Conservation (phyloP, 1,284 basidiomycete genomes). For the Malassezia globosa region DNA sequence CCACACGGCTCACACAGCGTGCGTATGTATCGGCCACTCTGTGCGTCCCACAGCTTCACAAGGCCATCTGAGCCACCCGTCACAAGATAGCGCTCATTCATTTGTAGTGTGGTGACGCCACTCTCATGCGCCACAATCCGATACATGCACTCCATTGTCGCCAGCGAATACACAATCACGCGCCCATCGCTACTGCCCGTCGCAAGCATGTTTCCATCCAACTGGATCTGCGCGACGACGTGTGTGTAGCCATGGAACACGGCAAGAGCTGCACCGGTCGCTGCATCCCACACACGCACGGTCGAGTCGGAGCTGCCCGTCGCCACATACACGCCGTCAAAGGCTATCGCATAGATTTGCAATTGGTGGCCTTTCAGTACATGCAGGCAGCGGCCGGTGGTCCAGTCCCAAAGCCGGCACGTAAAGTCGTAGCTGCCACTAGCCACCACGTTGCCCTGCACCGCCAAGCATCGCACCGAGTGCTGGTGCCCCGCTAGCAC, state of each 20-base stretch:
- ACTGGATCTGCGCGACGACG: conserved; percentile 83
- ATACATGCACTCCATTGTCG: conserved; percentile 52
- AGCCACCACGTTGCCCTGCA: conserved; percentile 66
- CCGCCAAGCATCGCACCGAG: conserved; percentile 78
- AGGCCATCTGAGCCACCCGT: conserved; percentile 77
- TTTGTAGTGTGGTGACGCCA: conserved; percentile 77
- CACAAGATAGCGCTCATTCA: conserved; percentile 55
- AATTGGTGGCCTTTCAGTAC: conserved; percentile 78
- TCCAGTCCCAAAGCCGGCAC: conserved; percentile 43
- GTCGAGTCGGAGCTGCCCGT: conserved; percentile 62
- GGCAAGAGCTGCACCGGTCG: conserved; percentile 69
- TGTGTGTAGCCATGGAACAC: conserved; percentile 85
- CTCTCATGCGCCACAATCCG: conserved; percentile 61
- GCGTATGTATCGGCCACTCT: conserved; percentile 36
- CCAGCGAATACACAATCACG: conserved; percentile 75
- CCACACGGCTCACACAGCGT: conserved; percentile 51
- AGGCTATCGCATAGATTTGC: conserved; percentile 86
- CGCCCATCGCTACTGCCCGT: conserved; percentile 89
- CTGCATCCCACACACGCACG: conserved; percentile 41
- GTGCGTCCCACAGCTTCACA: conserved; percentile 65
- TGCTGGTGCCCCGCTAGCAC: conserved; percentile 67
- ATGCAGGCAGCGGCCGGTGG: conserved; percentile 59
- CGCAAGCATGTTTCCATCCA: conserved; percentile 61
- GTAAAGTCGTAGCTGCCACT: conserved; percentile 83
- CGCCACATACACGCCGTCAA: conserved; percentile 72